Evolutionary conservation across 2,329 filamentous ascomycete species (phyloP).

Genomic region (Eutypa lata): DNA sequence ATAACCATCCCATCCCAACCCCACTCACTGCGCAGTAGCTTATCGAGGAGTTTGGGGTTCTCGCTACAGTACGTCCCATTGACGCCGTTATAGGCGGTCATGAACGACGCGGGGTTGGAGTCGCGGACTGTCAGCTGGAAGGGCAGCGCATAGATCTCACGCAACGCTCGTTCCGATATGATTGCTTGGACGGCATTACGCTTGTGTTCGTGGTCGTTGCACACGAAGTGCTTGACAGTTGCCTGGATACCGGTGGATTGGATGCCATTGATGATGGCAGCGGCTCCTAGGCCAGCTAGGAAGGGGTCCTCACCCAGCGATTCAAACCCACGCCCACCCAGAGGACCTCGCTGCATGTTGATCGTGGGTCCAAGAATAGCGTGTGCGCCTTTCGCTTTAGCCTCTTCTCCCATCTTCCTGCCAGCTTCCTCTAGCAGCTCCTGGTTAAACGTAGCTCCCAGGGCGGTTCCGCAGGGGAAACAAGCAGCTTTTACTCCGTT

Average conservation of each 20-base stretch:
- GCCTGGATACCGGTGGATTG: slow-evolving; percentile 55
- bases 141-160: slow-evolving; percentile 57
- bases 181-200: slow-evolving; percentile 54
- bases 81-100: slow-evolving; percentile 59
- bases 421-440: slow-evolving; percentile 50
- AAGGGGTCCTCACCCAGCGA: slow-evolving; percentile 58
- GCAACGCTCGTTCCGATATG: slow-evolving; percentile 52
- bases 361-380: slow-evolving; percentile 60
- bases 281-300: slow-evolving; percentile 52
- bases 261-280: slow-evolving; percentile 52
- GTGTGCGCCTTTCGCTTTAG: slow-evolving; percentile 55
- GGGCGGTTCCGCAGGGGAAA: slow-evolving; percentile 56
- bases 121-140: slow-evolving; percentile 56
- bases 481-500: slow-evolving; percentile 59
- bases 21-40: slow-evolving; percentile 55
- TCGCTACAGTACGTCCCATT: slow-evolving; percentile 56
- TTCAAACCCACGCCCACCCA: slow-evolving; percentile 59
- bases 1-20: slow-evolving; percentile 55
- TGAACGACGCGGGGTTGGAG: slow-evolving; percentile 49
- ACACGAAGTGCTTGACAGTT: slow-evolving; percentile 59
- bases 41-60: slow-evolving; percentile 47
- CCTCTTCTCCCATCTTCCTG: slow-evolving; percentile 49
- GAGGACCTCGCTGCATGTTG: slow-evolving; percentile 59
- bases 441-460: slow-evolving; percentile 57
- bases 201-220: slow-evolving; percentile 59